These are phyloP conservation scores for Aspergillus sp. DNA, from an alignment of 2,329 filamentous ascomycete genomes.

Conservation along the genomic window DNA sequence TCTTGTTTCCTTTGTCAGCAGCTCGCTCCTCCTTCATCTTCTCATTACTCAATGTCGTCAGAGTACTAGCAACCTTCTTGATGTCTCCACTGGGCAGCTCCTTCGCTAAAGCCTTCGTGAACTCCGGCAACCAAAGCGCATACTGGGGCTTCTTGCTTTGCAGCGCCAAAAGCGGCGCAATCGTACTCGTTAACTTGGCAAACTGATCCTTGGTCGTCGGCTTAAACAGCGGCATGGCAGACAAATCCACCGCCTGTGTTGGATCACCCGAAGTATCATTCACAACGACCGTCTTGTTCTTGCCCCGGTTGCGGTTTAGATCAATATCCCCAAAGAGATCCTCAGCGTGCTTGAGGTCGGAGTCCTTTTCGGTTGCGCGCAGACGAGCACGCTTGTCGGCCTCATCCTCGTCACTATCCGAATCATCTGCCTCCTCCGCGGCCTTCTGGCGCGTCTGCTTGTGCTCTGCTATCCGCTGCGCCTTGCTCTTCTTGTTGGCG, in stretches of 20 bases:
- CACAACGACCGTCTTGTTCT: conserved; percentile 63
- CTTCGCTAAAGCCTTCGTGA: conserved; percentile 81
- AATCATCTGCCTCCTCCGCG: conserved; percentile 54
- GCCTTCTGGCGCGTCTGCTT: conserved; percentile 59
- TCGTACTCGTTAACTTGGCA: conserved; percentile 70
- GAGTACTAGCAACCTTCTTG: conserved; percentile 85
- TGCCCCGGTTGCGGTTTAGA: conserved; percentile 65
- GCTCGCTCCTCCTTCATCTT: conserved; percentile 99
- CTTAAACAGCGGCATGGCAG: conserved; percentile 79
- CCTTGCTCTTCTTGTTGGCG: conserved; percentile 86
- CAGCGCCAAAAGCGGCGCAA: conserved; percentile 73
- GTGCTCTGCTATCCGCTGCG: conserved; percentile 80
- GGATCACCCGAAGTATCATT: conserved; percentile 68
- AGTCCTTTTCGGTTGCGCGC: conserved; percentile 77
- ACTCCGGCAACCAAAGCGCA: conserved; percentile 84
- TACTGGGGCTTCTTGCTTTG: conserved; percentile 91
- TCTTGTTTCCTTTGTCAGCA: conserved; percentile 91
- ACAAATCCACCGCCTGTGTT: conserved; percentile 76
- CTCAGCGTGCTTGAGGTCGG: conserved; percentile 84
- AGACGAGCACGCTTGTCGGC: conserved; percentile 72
- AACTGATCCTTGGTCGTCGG: conserved; percentile 87
- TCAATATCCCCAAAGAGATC: conserved; percentile 81
- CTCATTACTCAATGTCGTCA: conserved; percentile 93
- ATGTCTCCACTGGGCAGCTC: conserved; percentile 90
- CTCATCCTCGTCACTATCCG: conserved; percentile 63